Evolutionary conservation across 805 yeast genomes (phyloP).

Genomic region (Zygosaccharomyces gambellarensis): DNA sequence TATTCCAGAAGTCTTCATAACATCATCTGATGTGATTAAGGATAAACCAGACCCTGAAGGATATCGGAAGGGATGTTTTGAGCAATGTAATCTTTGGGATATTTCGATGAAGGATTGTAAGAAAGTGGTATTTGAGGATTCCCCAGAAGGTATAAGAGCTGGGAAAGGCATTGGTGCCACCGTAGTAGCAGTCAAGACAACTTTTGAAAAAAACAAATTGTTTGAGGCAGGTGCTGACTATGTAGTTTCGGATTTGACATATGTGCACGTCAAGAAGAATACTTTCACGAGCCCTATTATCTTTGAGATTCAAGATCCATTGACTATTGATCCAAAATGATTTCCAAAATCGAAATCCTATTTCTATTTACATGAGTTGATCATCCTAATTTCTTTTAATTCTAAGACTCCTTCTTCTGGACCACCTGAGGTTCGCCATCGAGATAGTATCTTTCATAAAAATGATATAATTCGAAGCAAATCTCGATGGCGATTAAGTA

Average conservation of each 20-base stretch:
- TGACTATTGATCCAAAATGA: not conserved
- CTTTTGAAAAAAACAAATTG: constrained; percentile 59
- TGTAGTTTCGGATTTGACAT: constrained; percentile 61
- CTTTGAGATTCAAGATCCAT: constrained; percentile 15
- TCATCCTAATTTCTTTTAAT: not conserved
- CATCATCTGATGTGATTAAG: constrained; percentile 63
- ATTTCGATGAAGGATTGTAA: constrained; percentile 24
- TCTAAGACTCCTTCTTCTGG: not conserved
- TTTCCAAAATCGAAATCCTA: not conserved
- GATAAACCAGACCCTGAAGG: constrained; percentile 87
- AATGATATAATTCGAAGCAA: constrained; percentile 71
- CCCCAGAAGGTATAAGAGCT: constrained; percentile 76
- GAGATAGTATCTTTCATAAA: constrained; percentile 47
- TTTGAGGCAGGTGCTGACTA: constrained; percentile 72
- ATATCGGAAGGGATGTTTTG: constrained; percentile 52
- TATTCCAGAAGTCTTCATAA: constrained; percentile 68
- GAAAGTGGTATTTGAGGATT: constrained; percentile 73
- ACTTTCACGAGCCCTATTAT: constrained; percentile 11
- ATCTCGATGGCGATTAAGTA: constrained; percentile 81
- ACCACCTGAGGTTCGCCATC: not conserved
- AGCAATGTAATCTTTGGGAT: constrained; percentile 41
- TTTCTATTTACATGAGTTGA: constrained; percentile 1
- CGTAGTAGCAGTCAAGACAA: constrained; percentile 71
- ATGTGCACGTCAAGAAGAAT: constrained; percentile 18
- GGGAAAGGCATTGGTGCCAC: constrained; percentile 74